phyloP scores from a whole-genome alignment of 495 filamentous ascomycete genomes.

The Hypomontagnella monticulosa region DNA sequence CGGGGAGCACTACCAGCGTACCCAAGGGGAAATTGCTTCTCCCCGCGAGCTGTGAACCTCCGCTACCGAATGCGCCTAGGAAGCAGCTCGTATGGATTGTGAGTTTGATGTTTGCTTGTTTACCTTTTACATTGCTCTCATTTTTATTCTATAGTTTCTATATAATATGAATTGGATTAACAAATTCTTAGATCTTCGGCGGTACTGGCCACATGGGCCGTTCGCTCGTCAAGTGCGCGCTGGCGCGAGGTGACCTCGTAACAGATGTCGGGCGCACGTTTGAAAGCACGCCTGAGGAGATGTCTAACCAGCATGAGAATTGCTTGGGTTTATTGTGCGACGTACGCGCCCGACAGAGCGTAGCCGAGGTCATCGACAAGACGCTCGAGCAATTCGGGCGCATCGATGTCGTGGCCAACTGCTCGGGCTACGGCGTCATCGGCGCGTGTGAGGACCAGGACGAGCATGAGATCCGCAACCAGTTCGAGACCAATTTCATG shows the following conservation, averaged over 20 bases:
- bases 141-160: not conserved
- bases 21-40: constrained; percentile 60
- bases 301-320: constrained; percentile 71
- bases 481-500: constrained; percentile 97
- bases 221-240: constrained; percentile 80
- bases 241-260: constrained; percentile 87
- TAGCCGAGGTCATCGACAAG: constrained; percentile 72
- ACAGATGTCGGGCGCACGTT: constrained; percentile 86
- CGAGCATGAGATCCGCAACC: constrained; percentile 91
- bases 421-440: constrained; percentile 91
- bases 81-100: constrained; percentile 87
- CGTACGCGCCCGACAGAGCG: constrained; percentile 82
- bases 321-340: constrained; percentile 88
- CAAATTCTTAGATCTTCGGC: constrained; percentile 76
- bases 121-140: not conserved
- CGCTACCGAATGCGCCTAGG: constrained; percentile 72
- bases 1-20: constrained; percentile 33
- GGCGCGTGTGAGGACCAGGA: constrained; percentile 97
- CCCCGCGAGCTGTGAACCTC: constrained; percentile 82
- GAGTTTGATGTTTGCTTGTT: constrained; percentile 40
- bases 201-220: constrained; percentile 96
- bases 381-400: constrained; percentile 79
- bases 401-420: constrained; percentile 91
- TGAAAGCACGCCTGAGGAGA: constrained; percentile 77
- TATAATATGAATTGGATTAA: constrained; percentile 6